Evolutionary conservation across 106 monocot genomes (phyloP), one percentile per base, ranked within the genome.

Genomic region (Hemerocallis citrina): DNA sequence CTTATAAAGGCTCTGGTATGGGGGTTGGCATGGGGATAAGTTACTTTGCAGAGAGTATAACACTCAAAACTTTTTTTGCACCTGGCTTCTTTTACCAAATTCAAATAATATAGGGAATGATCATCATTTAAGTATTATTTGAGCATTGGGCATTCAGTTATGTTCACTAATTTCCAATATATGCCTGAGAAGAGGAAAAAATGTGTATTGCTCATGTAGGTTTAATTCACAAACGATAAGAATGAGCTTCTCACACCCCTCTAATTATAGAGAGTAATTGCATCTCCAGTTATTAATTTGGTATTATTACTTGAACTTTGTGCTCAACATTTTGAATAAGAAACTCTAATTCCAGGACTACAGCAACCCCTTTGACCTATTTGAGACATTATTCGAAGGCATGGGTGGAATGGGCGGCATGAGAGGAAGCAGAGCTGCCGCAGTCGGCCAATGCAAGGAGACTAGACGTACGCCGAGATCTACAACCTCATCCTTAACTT

Each of bases 1-100:
- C 76, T 96, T n/a, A 78, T 73, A 96, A 96, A 76, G 95, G 95
- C 58, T 73, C 81, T 65, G 90, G 95, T 60, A 76, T 87, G 74
- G 95, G n/a, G n/a, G n/a, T n/a, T n/a, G n/a, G 95, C 51, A 86
- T 51, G 61, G 95, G 90, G 66, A 90, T 96, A 71, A 75, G 86
- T 90, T 57, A 20, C 34, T 40, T 27, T 23, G 7, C 16, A 12
- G 40, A 62, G 23, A 9, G 34, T 8, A 66, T 19, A 48, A 1
- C 7, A 40, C 7, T 16, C n/a, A n/a, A n/a, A 15, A 16, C 7
- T 17, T 46, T 4, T 29, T 63, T 48, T 46, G 12, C 16, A 55
- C 41, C 7, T 13, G 24, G 6, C 17, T 11, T 27, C 19, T 14
- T 21, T 37, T 14, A 8, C 4, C 3, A 12, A 25, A 52, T 41